These are phyloP conservation scores for Heterococcus sp. DNA, from an alignment of 108 stramenopile species.

Conservation along the genomic window DNA sequence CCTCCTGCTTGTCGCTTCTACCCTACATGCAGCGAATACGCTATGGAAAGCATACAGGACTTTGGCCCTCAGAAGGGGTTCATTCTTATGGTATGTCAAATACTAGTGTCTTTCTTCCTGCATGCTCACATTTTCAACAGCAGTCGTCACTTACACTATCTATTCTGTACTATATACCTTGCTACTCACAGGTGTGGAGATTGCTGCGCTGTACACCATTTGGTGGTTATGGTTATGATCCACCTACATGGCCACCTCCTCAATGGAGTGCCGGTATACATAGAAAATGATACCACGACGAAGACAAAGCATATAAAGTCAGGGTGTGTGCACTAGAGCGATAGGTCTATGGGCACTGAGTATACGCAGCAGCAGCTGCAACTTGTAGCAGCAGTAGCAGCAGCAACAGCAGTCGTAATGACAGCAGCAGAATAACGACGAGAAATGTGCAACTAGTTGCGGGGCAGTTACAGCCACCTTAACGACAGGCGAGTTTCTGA, in stretches of 20 bases:
- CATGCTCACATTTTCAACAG: not conserved
- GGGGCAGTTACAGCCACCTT: too few species aligned
- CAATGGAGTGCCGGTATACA: slow-evolving; percentile 39
- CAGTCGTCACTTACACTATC: not conserved
- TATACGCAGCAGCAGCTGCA: not conserved
- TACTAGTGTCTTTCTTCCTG: not conserved
- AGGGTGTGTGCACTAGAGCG: too few species aligned
- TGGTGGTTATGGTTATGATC: slow-evolving; percentile 36
- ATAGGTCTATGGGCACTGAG: not conserved
- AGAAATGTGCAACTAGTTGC: not conserved
- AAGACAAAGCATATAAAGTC: too few species aligned
- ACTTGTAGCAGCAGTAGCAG: not conserved
- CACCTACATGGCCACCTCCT: slow-evolving; percentile 49
- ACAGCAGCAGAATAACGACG: not conserved
- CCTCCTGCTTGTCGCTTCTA: slow-evolving; percentile 46
- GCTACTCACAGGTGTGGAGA: slow-evolving; percentile 13
- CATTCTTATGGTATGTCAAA: slow-evolving; percentile 16
- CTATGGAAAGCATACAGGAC: slow-evolving; percentile 33
- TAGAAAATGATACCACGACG: too few species aligned
- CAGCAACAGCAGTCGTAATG: not conserved
- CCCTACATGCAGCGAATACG: slow-evolving; percentile 46
- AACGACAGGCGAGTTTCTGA: too few species aligned
- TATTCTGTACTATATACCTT: not conserved
- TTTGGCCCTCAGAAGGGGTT: slow-evolving; percentile 38
- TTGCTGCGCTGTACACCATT: slow-evolving; percentile 49